Conservation (phyloP, 345 rosid genomes). For the Psidium guajava region DNA sequence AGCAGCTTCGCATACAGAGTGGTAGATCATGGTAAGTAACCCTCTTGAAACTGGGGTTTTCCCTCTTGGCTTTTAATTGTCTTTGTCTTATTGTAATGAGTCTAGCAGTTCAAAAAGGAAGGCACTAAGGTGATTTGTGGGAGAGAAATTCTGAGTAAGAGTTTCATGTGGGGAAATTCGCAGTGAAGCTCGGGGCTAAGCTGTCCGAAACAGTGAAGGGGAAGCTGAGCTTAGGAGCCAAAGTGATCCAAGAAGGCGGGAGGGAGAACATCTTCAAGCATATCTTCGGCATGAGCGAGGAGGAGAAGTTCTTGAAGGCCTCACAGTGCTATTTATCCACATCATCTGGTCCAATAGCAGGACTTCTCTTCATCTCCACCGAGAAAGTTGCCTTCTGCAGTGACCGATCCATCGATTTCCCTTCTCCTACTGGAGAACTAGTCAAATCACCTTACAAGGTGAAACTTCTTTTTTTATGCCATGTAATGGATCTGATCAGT, state of each 20-base stretch:
- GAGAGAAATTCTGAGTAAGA: neutral
- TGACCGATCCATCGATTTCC: conserved; percentile 12
- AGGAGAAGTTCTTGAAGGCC: conserved; percentile 33
- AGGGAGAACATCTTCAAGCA: conserved; percentile 27
- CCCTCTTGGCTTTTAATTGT: neutral
- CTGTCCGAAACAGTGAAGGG: conserved; percentile 29
- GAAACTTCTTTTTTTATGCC: neutral
- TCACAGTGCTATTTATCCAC: conserved; percentile 38
- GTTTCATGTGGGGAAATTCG: neutral
- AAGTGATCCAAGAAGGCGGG: conserved; percentile 31
- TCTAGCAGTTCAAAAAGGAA: neutral
- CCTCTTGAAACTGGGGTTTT: neutral
- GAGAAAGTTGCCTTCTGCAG: conserved; percentile 25
- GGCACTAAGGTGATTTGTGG: neutral
- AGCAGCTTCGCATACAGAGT: conserved; percentile 14
- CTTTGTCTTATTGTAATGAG: neutral
- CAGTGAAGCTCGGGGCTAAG: conserved; percentile 21
- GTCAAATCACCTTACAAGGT: conserved; percentile 20
- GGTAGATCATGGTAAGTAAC: conserved; percentile 19
- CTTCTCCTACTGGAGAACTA: conserved; percentile 7
- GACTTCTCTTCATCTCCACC: conserved; percentile 34
- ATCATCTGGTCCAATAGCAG: conserved; percentile 31
- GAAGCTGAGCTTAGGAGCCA: conserved; percentile 28
- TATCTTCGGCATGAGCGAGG: conserved; percentile 16
- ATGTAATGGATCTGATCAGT: neutral